These are phyloP conservation scores for Heritiera littoralis DNA, from an alignment of 345 rosid genomes.

Conservation along the genomic window DNA sequence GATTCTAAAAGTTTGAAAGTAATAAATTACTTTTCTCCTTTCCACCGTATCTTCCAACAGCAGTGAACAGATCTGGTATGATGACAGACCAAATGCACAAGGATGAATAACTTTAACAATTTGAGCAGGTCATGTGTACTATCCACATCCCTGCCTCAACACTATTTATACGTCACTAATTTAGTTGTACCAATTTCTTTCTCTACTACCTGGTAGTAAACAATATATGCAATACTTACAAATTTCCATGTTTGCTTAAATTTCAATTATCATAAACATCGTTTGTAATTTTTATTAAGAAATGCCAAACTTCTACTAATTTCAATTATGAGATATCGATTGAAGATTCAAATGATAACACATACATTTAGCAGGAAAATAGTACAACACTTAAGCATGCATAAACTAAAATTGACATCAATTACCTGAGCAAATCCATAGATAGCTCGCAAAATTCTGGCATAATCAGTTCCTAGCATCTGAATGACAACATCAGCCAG, in stretches of 20 bases:
- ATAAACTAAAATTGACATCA: background rate
- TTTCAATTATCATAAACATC: background rate
- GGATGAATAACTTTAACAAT: background rate
- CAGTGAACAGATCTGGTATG: background rate
- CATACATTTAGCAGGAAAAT: background rate
- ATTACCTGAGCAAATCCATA: constrained; percentile 92
- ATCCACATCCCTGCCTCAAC: background rate
- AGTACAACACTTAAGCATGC: background rate
- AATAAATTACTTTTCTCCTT: background rate
- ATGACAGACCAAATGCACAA: background rate
- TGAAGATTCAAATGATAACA: background rate
- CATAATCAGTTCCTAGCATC: constrained; percentile 97
- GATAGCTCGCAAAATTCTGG: constrained; percentile 87
- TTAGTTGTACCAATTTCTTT: background rate
- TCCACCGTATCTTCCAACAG: background rate
- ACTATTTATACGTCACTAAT: background rate
- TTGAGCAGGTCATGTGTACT: background rate
- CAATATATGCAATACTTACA: background rate
- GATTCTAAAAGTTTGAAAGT: background rate
- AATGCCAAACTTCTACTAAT: background rate
- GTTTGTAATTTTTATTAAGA: background rate
- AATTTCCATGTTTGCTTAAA: background rate
- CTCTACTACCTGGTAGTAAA: background rate
- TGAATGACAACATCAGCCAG: constrained; percentile 93
- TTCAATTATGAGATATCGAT: background rate